phyloP scores from a whole-genome alignment of 2,329 filamentous ascomycete species.

The Hortaea werneckii region DNA sequence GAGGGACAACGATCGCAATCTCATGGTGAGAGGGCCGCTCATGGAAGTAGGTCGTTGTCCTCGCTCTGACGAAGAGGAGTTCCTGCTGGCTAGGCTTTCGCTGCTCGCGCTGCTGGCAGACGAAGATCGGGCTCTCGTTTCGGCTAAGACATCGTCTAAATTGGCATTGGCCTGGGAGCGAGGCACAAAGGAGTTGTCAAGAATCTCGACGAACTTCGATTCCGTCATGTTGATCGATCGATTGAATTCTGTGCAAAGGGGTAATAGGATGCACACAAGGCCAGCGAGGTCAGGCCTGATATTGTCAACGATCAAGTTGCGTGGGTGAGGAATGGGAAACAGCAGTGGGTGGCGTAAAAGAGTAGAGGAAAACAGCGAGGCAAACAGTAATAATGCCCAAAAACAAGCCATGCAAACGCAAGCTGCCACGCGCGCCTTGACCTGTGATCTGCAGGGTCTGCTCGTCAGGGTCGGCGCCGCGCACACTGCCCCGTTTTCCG shows the following conservation, averaged over 20 bases:
- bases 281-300: background rate
- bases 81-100: background rate
- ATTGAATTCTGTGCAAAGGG: background rate
- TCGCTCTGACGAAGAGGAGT: background rate
- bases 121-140: slow-evolving; percentile 12
- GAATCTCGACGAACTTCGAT: slow-evolving; percentile 28
- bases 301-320: background rate
- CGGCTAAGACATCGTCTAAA: slow-evolving; percentile 25
- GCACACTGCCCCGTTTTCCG: background rate
- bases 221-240: slow-evolving; percentile 15
- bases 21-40: background rate
- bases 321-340: background rate
- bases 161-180: slow-evolving; percentile 26
- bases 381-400: background rate
- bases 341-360: background rate
- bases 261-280: background rate
- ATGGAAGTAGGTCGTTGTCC: background rate
- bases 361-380: background rate
- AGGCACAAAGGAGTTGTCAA: slow-evolving; percentile 21
- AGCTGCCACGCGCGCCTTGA: background rate
- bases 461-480: background rate
- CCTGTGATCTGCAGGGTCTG: background rate
- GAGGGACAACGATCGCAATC: background rate
- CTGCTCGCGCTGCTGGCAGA: slow-evolving; percentile 3
- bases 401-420: background rate